phyloP scores from a whole-genome alignment of 2,329 filamentous ascomycete species.

The Zasmidium citrigriseum region DNA sequence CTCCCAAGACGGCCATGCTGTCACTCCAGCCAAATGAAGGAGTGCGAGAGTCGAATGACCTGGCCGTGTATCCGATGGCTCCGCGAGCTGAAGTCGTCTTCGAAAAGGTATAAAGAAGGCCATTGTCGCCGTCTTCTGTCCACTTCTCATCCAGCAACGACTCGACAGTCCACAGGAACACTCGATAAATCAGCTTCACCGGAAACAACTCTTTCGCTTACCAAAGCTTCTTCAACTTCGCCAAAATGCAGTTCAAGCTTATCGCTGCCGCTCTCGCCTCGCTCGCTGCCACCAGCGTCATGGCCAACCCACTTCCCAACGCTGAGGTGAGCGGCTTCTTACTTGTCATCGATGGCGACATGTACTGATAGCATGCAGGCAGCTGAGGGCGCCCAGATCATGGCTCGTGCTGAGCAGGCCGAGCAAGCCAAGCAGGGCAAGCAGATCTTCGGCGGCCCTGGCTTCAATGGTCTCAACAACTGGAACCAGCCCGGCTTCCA shows the following conservation, averaged over 20 bases:
- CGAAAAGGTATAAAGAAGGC: neutral
- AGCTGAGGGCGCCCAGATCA: neutral
- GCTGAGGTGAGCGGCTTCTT: neutral
- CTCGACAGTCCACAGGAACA: neutral
- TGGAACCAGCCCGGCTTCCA: neutral
- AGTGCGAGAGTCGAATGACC: neutral
- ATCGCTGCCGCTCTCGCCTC: constrained; percentile 17
- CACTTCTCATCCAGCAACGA: neutral
- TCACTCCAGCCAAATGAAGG: neutral
- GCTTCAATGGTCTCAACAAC: neutral
- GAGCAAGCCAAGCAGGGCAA: neutral
- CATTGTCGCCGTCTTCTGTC: neutral
- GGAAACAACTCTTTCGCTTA: neutral
- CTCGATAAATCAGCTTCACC: neutral
- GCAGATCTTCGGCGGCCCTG: neutral
- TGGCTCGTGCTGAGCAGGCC: constrained; percentile 5
- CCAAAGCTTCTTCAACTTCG: neutral
- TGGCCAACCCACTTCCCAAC: neutral
- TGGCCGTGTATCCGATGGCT: neutral
- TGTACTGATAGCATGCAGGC: neutral
- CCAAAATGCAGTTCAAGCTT: constrained; percentile 7
- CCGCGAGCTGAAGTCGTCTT: neutral
- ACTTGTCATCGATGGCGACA: too few relatives aligned
- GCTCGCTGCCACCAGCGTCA: constrained; percentile 8
- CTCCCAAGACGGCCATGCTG: neutral